Evolutionary conservation across 139 green algal species (phyloP).

Genomic region (Trebouxia sp.): DNA sequence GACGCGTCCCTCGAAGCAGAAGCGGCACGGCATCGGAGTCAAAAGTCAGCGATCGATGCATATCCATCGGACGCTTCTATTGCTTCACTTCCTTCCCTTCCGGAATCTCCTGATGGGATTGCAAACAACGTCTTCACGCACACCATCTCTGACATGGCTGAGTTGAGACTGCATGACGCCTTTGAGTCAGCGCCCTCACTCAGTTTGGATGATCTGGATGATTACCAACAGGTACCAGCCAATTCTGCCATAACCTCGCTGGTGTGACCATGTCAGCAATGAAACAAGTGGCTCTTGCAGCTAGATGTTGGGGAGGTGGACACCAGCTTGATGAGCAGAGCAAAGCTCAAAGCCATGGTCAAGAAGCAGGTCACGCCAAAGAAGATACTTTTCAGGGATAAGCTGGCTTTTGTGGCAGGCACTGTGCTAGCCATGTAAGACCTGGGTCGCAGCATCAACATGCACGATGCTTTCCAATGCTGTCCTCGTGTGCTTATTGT

Average conservation of each 20-base stretch:
- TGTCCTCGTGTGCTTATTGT: not conserved
- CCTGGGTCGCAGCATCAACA: not conserved
- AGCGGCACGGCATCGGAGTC: not conserved
- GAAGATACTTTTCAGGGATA: slow-evolving; percentile 57
- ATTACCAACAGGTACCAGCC: slow-evolving; percentile 16
- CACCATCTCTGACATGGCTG: slow-evolving; percentile 4
- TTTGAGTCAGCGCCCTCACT: slow-evolving; percentile 28
- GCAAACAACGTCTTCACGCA: not conserved
- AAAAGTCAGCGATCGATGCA: not conserved
- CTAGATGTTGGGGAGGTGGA: slow-evolving; percentile 34
- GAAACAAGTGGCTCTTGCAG: not conserved
- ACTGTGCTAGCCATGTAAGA: slow-evolving; percentile 25
- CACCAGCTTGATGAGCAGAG: not conserved
- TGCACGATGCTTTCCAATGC: not conserved
- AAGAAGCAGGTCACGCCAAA: slow-evolving; percentile 37
- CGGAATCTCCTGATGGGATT: not conserved
- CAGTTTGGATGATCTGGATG: slow-evolving; percentile 17
- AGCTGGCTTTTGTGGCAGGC: slow-evolving; percentile 58
- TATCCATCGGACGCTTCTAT: not conserved
- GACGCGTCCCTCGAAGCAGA: not conserved
- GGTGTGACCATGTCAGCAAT: not conserved
- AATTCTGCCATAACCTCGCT: not conserved
- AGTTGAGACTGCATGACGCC: slow-evolving; percentile 19
- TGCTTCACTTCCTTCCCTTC: not conserved
- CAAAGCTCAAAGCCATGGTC: slow-evolving; percentile 19